Evolutionary conservation across 2,329 filamentous ascomycete species (phyloP), one percentile per base, ranked within the genome.

Genomic region (Neocatenulostroma microsporum): DNA sequence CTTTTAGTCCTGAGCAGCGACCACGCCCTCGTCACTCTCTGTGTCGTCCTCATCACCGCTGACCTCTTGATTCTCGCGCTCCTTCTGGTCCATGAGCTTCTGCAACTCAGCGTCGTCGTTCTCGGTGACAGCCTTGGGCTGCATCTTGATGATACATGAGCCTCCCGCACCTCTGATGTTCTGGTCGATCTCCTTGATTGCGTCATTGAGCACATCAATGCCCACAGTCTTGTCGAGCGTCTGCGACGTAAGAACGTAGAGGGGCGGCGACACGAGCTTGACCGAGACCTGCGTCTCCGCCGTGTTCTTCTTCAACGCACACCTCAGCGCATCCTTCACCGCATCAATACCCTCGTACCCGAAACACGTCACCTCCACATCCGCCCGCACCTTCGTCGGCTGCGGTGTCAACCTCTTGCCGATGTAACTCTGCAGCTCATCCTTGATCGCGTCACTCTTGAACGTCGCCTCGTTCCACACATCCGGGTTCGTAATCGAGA

Each of bases 311-410:
- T 84, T 84, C 70, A 98, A 91, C 42, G 91, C 93, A 45, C 81
- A 85, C 60, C 87, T 79, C 41, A 98, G 77, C 32, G 93, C 88
- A 21, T 78, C 75, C 78, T 98, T 98, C 64, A 98, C 86, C 27
- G 93, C 91, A 59, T 98, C 91, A 68, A 98, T 98, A 50, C 91
- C 91, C 55, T 96, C 91, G 62, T 96, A 98, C 45, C 84, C 83
- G 68, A 70, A 71, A 56, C 86, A 94, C 44, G 84, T 93, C 50
- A 94, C 87, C 62, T 98, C 91, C 40, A 98, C 85, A 64, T 98
- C 91, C 51, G 93, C 88, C 60, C 93, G 87, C 48, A 98, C 87
- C 71, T 98, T 98, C 53, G 88, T 96, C n/a, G 91, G 91, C 66
- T 95, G 88, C 24, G 91, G 91, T 42, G 89, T 98, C 50, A 98